Percentiles rank a stretch among this genome's conserved stretches.
These are phyloP conservation scores for Cryptococcus sp. DNA, from an alignment of 1,284 basidiomycete species.

Conservation along the genomic window DNA sequence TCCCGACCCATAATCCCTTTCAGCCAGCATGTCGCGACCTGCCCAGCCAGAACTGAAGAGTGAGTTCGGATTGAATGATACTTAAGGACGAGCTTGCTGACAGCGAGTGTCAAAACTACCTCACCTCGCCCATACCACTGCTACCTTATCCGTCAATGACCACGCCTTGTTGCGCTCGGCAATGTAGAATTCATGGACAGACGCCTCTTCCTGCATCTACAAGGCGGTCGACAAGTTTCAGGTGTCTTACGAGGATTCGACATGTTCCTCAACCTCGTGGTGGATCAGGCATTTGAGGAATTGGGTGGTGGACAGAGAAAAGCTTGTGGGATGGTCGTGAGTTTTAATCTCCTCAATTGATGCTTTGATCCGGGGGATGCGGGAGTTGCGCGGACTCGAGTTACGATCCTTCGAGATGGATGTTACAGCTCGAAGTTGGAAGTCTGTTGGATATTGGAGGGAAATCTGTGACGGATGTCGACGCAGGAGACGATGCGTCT, in stretches of 20 bases:
- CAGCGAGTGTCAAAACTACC: too few relatives aligned
- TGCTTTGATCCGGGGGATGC: too few relatives aligned
- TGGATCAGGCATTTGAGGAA: conserved; percentile 94
- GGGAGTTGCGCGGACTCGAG: too few relatives aligned
- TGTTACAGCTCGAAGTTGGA: too few relatives aligned
- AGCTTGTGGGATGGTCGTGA: conserved; percentile 83
- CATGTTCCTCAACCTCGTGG: conserved; percentile 96
- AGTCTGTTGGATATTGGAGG: too few relatives aligned
- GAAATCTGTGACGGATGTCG: too few relatives aligned
- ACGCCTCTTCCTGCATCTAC: conserved; percentile 89
- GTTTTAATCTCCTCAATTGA: conserved; percentile 44
- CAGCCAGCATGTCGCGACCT: conserved; percentile 73
- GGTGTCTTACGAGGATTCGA: conserved; percentile 96
- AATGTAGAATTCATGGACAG: conserved; percentile 92
- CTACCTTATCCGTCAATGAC: neutral
- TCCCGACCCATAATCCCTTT: neutral
- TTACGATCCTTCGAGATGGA: too few relatives aligned
- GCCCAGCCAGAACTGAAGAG: conserved; percentile 93
- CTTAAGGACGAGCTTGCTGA: too few relatives aligned
- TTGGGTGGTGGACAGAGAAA: conserved; percentile 84
- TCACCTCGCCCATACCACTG: neutral
- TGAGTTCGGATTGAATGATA: conserved; percentile 42
- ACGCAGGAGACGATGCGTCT: too few relatives aligned
- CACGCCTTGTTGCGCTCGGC: neutral
- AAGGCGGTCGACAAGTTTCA: conserved; percentile 94